A percentile compares a stretch with the other conserved stretches of the same genome.
These are phyloP conservation scores for Bonnemaisonia californica DNA, from an alignment of 31 red algal genomes.

Conservation along the genomic window DNA sequence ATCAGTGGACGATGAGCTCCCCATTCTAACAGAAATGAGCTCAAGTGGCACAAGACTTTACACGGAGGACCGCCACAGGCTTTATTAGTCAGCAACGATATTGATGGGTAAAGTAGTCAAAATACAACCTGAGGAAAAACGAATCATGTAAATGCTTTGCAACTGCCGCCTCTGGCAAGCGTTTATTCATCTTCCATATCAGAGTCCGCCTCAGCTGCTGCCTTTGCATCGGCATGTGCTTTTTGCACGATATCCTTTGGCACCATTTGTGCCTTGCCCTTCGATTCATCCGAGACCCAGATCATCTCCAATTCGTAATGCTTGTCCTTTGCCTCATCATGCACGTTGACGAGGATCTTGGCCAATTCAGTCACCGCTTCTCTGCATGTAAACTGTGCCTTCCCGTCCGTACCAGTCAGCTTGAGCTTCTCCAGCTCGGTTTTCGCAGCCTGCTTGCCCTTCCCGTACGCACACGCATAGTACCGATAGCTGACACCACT, in stretches of 20 bases:
- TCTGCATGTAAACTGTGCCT: constrained; percentile 61
- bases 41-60: too few relatives aligned
- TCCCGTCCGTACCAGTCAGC: constrained; percentile 54
- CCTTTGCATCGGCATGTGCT: constrained; percentile 66
- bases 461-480: constrained; percentile 88
- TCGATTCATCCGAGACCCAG: constrained; percentile 46
- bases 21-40: too few relatives aligned
- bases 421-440: constrained; percentile 94
- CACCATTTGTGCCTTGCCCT: constrained; percentile 55
- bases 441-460: constrained; percentile 85
- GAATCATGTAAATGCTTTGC: too few relatives aligned
- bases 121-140: too few relatives aligned
- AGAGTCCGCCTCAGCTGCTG: constrained; percentile 57
- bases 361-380: constrained; percentile 88
- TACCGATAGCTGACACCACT: constrained; percentile 89
- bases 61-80: too few relatives aligned
- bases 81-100: too few relatives aligned
- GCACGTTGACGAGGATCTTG: constrained; percentile 80
- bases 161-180: too few relatives aligned
- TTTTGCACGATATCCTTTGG: constrained; percentile 66
- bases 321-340: constrained; percentile 96
- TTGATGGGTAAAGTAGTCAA: too few relatives aligned
- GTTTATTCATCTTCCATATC: constrained; percentile 73
- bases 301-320: constrained; percentile 97
- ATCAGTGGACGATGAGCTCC: too few relatives aligned